Base-by-base conservation (phyloP, 2,329 filamentous ascomycete species). In the Diplodia intermedia region DNA sequence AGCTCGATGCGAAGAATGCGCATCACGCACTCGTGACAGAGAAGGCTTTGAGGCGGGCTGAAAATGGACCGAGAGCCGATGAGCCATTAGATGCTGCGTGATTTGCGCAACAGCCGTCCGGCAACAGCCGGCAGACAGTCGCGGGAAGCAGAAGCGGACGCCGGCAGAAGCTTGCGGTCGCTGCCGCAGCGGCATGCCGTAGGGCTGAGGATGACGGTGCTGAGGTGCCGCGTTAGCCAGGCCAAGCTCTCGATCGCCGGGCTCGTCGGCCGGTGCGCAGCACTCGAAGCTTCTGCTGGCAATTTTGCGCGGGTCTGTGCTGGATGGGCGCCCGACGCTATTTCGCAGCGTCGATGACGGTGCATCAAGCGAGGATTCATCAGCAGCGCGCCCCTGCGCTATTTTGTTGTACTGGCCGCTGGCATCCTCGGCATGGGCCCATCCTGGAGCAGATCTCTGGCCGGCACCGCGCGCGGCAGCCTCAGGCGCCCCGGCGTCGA, bases 401-500 rank as follows among this genome's bases (percentile, higher is more conserved):
- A 65, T 65, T 65, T 65, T 63, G 60, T 63, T 47, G 60, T 14
- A 47, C 60, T 52, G 60, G n/a, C 15, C 60, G 29, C 47, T 29
- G 60, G 60, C 60, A 61, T 47, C 23, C 11, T 49, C 38, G 60
- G 47, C 26, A 26, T 26, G 26, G 26, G 26, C 26, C 26, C 26
- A 65, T 50, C 62, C 62, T 65, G 62, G 62, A 36, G 62, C 33
- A 40, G 62, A 65, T 65, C 62, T 31, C 23, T 36, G 33, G 33
- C 49, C 33, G 47, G 26, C 57, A 36, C 15, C 33, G 36, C 55
- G 31, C 23, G 18, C 38, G 23, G 56, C 38, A 43, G 57, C 60
- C 60, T 63, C 60, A 52, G 60, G 60, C 60, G 60, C 31, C 60
- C 60, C 43, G 60, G 60, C 60, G 60, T 63, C 60, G 60, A 63